Evolutionary conservation across 208 protist species (phyloP).

Genomic region (Leishmania lainsoni): DNA sequence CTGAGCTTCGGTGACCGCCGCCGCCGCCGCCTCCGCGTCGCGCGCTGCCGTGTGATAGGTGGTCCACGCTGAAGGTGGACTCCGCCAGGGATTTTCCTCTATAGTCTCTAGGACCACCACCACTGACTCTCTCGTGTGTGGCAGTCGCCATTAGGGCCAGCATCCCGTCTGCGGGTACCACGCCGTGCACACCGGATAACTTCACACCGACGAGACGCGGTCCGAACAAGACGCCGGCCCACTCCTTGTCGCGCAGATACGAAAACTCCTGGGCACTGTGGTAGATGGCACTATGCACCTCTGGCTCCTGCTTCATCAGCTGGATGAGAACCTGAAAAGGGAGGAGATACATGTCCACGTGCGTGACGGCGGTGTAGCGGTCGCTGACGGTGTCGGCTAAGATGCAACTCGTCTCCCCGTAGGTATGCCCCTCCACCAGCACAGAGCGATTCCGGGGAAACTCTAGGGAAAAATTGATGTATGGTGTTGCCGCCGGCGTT

Average conservation of each 20-base stretch:
- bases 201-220: slow-evolving; percentile 27
- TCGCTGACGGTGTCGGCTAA: slow-evolving; percentile 64
- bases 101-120: not conserved
- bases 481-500: not conserved
- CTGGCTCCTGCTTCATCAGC: slow-evolving; percentile 78
- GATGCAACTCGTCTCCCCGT: slow-evolving; percentile 78
- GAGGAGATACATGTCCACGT: slow-evolving; percentile 81
- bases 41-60: not conserved
- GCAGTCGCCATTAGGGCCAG: slow-evolving; percentile 20
- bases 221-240: slow-evolving; percentile 48
- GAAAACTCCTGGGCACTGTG: slow-evolving; percentile 49
- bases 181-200: slow-evolving; percentile 30
- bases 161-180: slow-evolving; percentile 28
- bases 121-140: not conserved
- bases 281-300: slow-evolving; percentile 61
- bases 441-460: slow-evolving; percentile 58
- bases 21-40: not conserved
- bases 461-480: slow-evolving; percentile 18
- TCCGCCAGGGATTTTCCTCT: not conserved
- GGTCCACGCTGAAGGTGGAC: not conserved
- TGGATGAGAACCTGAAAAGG: slow-evolving; percentile 76
- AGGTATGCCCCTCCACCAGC: slow-evolving; percentile 81
- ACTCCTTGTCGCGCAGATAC: slow-evolving; percentile 47
- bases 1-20: not conserved
- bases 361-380: slow-evolving; percentile 58